phyloP scores from a whole-genome alignment of 1,284 basidiomycete species.

The Malassezia sp. region DNA sequence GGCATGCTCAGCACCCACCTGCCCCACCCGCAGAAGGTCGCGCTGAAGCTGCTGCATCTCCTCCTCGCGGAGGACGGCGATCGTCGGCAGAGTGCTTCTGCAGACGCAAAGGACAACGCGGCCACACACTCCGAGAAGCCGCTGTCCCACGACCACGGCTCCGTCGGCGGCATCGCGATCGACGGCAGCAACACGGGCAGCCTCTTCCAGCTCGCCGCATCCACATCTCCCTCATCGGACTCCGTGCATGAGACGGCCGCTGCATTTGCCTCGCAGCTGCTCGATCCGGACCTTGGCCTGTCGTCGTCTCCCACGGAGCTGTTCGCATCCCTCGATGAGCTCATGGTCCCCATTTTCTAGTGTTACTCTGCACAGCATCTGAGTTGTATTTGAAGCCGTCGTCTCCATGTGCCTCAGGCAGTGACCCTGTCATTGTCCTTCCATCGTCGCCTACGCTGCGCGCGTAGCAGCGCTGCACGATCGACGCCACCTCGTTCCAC shows the following conservation, averaged over 20 bases:
- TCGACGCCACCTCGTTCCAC: constrained; percentile 11
- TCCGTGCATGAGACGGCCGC: constrained; percentile 4
- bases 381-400: too few species aligned
- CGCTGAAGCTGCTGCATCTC: constrained; percentile 8
- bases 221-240: constrained; percentile 2
- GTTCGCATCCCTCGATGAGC: constrained; percentile 14
- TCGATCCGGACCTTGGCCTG: constrained; percentile 8
- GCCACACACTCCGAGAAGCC: background rate
- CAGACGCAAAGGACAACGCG: constrained; percentile 1
- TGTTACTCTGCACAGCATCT: too few species aligned
- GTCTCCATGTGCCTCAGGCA: too few species aligned
- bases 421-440: too few species aligned
- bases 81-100: background rate
- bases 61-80: constrained; percentile 5
- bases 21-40: constrained; percentile 14
- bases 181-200: constrained; percentile 5
- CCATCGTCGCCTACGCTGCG: too few species aligned
- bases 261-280: constrained; percentile 8
- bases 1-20: background rate
- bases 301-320: constrained; percentile 2
- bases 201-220: constrained; percentile 8
- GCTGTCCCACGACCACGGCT: background rate
- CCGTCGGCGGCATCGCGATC: constrained; percentile 6
- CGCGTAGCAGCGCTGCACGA: constrained; percentile 2
- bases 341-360: constrained; percentile 15